Percentiles rank a stretch among this genome's conserved stretches.
These are phyloP conservation scores for Neofusicoccum parvum DNA, from an alignment of 2,329 filamentous ascomycete genomes.

Conservation along the genomic window DNA sequence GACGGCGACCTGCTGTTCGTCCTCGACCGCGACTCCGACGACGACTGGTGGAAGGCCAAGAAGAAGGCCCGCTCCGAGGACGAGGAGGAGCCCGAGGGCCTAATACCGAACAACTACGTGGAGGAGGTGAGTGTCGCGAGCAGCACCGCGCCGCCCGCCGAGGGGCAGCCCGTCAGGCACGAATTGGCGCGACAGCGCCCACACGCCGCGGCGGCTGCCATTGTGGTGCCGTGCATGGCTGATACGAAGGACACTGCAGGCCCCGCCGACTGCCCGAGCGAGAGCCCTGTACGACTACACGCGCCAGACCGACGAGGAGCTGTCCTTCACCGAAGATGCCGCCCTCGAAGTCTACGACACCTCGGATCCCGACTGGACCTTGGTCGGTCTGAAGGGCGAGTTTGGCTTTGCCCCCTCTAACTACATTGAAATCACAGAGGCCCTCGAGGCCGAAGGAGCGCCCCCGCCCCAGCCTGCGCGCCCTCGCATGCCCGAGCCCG, in stretches of 20 bases:
- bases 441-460: slow-evolving; percentile 52
- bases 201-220: slow-evolving; percentile 1
- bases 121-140: slow-evolving; percentile 70
- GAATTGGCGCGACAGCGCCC: background rate
- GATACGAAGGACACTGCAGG: slow-evolving; percentile 49
- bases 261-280: slow-evolving; percentile 67
- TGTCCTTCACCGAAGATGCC: slow-evolving; percentile 91
- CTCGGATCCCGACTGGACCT: slow-evolving; percentile 93
- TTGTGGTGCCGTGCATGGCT: background rate
- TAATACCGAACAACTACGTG: slow-evolving; percentile 94
- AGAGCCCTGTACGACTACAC: slow-evolving; percentile 98
- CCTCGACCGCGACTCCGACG: slow-evolving; percentile 72
- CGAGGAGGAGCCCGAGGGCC: slow-evolving; percentile 85
- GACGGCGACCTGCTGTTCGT: slow-evolving; percentile 91
- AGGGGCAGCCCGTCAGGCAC: background rate
- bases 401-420: slow-evolving; percentile 95
- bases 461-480: slow-evolving; percentile 43
- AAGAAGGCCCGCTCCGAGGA: slow-evolving; percentile 79
- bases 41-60: slow-evolving; percentile 96
- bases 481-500: slow-evolving; percentile 43
- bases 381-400: slow-evolving; percentile 81
- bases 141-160: background rate
- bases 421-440: slow-evolving; percentile 75
- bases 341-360: slow-evolving; percentile 82
- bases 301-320: slow-evolving; percentile 94